phyloP scores from a whole-genome alignment of 202 grass and related monocot species.

The Panicum virgatum region DNA sequence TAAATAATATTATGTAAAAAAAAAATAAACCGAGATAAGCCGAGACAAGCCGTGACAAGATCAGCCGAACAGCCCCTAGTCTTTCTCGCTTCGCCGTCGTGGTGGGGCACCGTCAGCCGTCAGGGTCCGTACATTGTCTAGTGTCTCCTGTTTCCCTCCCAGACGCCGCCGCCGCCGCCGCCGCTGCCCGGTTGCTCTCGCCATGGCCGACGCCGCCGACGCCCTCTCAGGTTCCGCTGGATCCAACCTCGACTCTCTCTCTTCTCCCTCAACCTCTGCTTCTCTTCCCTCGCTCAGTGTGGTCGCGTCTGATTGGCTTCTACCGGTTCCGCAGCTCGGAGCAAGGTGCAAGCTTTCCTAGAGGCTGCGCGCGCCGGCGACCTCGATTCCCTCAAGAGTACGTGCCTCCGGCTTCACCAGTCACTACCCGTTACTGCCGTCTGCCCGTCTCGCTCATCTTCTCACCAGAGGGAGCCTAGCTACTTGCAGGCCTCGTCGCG shows the following conservation, averaged over 20 bases:
- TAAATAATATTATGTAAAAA: too few species aligned
- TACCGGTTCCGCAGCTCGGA: constrained; percentile 51
- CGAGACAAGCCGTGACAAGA: too few species aligned
- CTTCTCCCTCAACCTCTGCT: background rate
- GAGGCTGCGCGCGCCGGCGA: constrained; percentile 75
- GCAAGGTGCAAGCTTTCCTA: constrained; percentile 84
- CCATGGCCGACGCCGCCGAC: constrained; percentile 61
- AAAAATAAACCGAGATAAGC: too few species aligned
- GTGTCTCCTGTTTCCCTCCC: background rate
- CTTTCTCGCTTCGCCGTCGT: background rate
- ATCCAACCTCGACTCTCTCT: too few species aligned
- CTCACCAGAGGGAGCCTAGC: background rate
- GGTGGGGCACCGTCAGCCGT: background rate
- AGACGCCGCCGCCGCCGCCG: constrained; percentile 53
- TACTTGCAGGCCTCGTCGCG: constrained; percentile 47
- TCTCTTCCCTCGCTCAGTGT: background rate
- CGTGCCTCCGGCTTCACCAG: background rate
- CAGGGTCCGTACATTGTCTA: background rate
- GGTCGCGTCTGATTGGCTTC: background rate
- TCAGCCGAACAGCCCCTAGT: too few species aligned
- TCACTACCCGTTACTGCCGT: background rate
- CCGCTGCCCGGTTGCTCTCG: background rate
- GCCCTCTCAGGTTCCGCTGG: constrained; percentile 66
- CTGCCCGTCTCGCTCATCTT: background rate
- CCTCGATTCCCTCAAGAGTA: constrained; percentile 70